Base-by-base conservation (phyloP, 495 filamentous ascomycete species). In the Bacidia gigantensis region DNA sequence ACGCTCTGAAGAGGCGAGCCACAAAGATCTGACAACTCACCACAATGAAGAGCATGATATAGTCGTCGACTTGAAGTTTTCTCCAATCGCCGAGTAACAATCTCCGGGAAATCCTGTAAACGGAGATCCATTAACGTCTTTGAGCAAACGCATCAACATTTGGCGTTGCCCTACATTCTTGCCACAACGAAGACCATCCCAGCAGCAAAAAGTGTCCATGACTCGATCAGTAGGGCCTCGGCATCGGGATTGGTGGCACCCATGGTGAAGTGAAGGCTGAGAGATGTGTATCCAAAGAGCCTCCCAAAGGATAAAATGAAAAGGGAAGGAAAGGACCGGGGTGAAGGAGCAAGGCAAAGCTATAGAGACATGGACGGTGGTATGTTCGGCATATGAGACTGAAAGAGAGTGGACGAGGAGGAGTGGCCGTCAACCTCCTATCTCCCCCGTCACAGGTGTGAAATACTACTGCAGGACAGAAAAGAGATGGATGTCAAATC, bases 1-100 rank as follows among this genome's bases (percentile, higher is more conserved):
- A 39, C 10, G 10, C 32, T 39, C 32, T n/a, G 32, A 39, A 10
- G 32, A n/a, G 10, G 10, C 32, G n/a, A 10, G 32, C n/a, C 10
- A 17, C 41, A n/a, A 32, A 14, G 2, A 5, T n/a, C 2, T 5
- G 20, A 11, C 17, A 3, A 59, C 69, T 39, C 62, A 75, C 71
- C 42, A 73, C 58, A 10, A 69, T 71, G 29, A 74, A 50, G 0
- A 73, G 20, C 69, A 81, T 79, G 17, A 79, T 42, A 48, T 65
- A 75, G 57, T 82, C 78, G 49, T 81, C 78, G 2, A 67, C 24
- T 56, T 80, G 71, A 35, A 79, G 62, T 11, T 66, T 62, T 21
- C 62, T 69, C 39, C 68, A 58, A 0, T 67, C 62, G 7, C 74
- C 70, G 12, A 76, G 59, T 38, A 72, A 67, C 12, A 79, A 44